These are phyloP conservation scores for Claviceps quebecensis DNA, from an alignment of 2,329 filamentous ascomycete species.

Conservation along the genomic window DNA sequence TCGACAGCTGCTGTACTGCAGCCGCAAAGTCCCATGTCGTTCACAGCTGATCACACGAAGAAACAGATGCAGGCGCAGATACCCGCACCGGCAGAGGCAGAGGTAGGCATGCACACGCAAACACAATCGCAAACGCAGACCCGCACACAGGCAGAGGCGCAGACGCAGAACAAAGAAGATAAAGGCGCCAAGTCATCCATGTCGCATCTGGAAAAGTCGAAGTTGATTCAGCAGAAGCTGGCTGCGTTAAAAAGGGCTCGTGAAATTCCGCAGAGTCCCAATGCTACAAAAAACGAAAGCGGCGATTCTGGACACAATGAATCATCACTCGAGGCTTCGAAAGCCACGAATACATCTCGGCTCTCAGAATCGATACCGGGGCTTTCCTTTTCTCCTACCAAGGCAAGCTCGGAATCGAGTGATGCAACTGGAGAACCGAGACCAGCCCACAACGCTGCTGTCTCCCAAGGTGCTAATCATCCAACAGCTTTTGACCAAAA, in stretches of 20 bases:
- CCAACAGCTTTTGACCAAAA: conserved; percentile 37
- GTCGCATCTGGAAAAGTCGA: conserved; percentile 52
- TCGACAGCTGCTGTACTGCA: conserved; percentile 6
- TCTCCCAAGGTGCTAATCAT: conserved; percentile 23
- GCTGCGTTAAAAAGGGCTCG: conserved; percentile 54
- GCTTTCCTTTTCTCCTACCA: conserved; percentile 19
- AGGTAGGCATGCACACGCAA: too few species aligned
- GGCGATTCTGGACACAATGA: conserved; percentile 1
- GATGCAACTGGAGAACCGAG: conserved; percentile 22
- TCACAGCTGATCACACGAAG: conserved; percentile 1
- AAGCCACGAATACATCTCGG: neutral
- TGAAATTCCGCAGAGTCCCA: conserved; percentile 20
- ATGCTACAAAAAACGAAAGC: neutral
- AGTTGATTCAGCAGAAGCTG: conserved; percentile 61
- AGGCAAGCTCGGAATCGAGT: conserved; percentile 9
- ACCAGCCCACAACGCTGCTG: conserved; percentile 57
- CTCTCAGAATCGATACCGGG: conserved; percentile 18
- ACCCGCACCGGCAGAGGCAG: neutral
- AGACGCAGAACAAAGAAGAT: neutral
- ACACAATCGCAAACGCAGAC: too few species aligned
- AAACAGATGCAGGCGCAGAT: neutral
- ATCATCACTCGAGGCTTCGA: neutral
- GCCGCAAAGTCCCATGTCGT: conserved; percentile 4
- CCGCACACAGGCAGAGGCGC: neutral
- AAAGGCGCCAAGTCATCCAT: conserved; percentile 15